phyloP scores from a whole-genome alignment of 306 rosid genomes.

The Hippophae rhamnoides region DNA sequence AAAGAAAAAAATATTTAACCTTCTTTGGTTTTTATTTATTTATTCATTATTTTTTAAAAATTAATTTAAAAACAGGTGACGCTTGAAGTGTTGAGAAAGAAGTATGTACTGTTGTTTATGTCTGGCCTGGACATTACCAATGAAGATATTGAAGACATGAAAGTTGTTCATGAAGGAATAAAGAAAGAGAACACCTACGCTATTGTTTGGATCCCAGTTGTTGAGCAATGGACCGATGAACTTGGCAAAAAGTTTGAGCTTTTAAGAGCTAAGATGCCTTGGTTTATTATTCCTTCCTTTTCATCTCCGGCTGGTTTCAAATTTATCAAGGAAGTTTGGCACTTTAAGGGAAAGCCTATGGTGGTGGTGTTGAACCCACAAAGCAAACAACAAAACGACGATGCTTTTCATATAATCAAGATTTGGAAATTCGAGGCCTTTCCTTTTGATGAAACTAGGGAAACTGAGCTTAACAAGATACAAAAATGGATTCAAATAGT shows the following conservation, averaged over 20 bases:
- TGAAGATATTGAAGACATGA: slow-evolving; percentile 19
- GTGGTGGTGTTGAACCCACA: neutral
- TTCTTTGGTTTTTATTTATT: neutral
- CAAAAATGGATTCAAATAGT: neutral
- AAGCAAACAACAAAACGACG: neutral
- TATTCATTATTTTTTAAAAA: neutral
- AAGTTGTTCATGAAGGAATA: neutral
- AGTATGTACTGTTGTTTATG: slow-evolving; percentile 49
- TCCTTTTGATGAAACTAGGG: neutral
- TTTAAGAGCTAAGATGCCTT: neutral
- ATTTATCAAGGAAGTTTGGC: neutral
- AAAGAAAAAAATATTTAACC: too few species aligned
- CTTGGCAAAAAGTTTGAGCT: neutral
- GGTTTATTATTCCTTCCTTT: neutral
- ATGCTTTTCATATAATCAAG: neutral
- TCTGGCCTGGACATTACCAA: slow-evolving; percentile 44
- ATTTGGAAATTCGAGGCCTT: neutral
- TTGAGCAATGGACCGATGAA: neutral
- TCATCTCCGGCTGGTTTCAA: neutral
- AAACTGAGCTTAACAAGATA: neutral
- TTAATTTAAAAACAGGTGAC: slow-evolving; percentile 32
- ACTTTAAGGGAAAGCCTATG: neutral
- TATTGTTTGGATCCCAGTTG: slow-evolving; percentile 2
- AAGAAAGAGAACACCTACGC: neutral
- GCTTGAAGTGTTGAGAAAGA: slow-evolving; percentile 55